phyloP scores from a whole-genome alignment of 2,329 filamentous ascomycete species.

The Thelonectria blattea region DNA sequence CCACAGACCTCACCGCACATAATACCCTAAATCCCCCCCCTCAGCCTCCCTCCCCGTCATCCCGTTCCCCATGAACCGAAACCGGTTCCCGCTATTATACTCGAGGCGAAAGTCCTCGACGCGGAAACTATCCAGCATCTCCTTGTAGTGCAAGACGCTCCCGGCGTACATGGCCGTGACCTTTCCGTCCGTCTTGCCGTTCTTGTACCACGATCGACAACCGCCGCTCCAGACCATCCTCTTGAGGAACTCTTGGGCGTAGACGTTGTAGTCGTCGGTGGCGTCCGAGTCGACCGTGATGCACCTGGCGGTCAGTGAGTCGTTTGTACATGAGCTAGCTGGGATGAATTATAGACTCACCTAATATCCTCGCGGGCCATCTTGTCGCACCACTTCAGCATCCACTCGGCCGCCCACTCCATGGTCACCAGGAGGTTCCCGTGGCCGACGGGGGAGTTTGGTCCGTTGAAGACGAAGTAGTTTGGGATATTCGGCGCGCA shows the following conservation, averaged over 20 bases:
- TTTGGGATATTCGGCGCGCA: constrained; percentile 7
- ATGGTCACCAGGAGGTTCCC: background rate
- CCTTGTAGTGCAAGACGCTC: background rate
- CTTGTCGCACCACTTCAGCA: background rate
- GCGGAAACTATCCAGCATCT: background rate
- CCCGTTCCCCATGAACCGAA: constrained; percentile 6
- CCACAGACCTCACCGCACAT: background rate
- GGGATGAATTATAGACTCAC: too few species aligned
- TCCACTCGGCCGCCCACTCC: background rate
- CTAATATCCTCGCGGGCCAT: background rate
- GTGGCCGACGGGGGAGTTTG: constrained; percentile 6
- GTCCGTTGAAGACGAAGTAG: constrained; percentile 12
- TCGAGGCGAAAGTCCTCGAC: constrained; percentile 4
- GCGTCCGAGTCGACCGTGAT: background rate
- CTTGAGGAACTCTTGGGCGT: constrained; percentile 13
- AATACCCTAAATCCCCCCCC: background rate
- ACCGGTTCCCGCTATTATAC: background rate
- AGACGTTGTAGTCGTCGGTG: constrained; percentile 19
- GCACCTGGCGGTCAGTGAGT: background rate
- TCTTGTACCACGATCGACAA: constrained; percentile 8
- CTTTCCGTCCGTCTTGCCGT: background rate
- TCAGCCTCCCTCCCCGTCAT: background rate
- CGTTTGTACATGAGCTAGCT: too few species aligned
- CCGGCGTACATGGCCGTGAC: constrained; percentile 5
- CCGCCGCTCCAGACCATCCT: constrained; percentile 15